Evolutionary conservation across 192 early-diverging fungal species (phyloP).

Genomic region (Coemansia sp.): DNA sequence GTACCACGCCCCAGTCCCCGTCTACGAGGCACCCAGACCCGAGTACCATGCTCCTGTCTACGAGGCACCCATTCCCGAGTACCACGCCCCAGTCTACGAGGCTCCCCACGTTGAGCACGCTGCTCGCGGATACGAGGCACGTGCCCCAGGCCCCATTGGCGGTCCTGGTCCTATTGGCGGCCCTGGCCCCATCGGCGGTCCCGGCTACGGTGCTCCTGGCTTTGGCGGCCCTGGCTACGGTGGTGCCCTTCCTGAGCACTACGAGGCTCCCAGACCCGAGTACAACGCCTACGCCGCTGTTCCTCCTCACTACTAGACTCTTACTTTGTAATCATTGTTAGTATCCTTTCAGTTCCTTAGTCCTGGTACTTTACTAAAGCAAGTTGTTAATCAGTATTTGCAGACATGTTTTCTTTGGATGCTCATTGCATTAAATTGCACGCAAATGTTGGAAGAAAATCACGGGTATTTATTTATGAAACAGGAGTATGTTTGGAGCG

Average conservation of each 20-base stretch:
- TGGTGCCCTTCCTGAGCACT: background rate
- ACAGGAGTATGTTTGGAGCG: no score
- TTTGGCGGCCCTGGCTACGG: background rate
- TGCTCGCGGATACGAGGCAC: conserved; percentile 1
- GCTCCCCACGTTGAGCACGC: conserved; percentile 4
- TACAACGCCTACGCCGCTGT: conserved; percentile 10
- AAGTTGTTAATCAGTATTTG: background rate
- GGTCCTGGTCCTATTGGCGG: background rate
- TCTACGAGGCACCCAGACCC: conserved; percentile 13
- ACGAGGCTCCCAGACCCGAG: background rate
- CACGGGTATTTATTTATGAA: no score
- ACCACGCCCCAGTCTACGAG: conserved; percentile 13
- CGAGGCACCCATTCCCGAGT: conserved; percentile 8
- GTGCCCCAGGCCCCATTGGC: background rate
- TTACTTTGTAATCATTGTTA: conserved; percentile 2
- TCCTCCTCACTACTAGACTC: conserved; percentile 6
- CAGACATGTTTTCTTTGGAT: background rate
- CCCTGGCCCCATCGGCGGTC: background rate
- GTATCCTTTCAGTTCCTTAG: background rate
- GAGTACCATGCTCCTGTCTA: conserved; percentile 17
- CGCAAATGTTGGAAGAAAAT: no score
- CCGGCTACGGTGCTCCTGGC: background rate
- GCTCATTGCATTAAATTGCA: no score
- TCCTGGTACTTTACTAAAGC: background rate
- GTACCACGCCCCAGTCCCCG: conserved; percentile 17